These are phyloP conservation scores for Tulasnella sp. DNA, from an alignment of 768 basidiomycete species.

Conservation along the genomic window DNA sequence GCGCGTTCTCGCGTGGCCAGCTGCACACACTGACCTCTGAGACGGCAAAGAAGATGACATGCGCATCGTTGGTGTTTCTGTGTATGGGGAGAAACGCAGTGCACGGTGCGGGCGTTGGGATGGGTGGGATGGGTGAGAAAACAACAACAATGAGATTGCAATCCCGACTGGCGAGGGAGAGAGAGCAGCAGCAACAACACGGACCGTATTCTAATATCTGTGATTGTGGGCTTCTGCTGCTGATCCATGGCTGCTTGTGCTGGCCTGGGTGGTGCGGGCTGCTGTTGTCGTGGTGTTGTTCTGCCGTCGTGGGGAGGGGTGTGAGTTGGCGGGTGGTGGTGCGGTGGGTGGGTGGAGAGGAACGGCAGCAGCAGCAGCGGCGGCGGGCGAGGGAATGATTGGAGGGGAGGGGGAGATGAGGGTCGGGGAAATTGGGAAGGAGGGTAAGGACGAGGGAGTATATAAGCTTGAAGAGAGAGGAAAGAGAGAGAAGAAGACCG, in stretches of 20 bases:
- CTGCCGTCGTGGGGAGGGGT: neutral
- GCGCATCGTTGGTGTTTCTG: conserved; percentile 62
- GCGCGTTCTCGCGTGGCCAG: no score
- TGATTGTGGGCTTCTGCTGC: conserved; percentile 19
- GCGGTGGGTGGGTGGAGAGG: neutral
- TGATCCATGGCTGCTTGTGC: conserved; percentile 18
- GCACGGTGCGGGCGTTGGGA: neutral
- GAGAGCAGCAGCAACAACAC: neutral
- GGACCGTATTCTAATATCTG: conserved; percentile 21
- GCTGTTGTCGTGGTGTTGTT: neutral
- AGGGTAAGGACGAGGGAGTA: neutral
- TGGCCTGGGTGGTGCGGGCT: neutral
- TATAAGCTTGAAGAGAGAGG: neutral
- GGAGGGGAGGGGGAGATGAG: neutral
- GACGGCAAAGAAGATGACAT: conserved; percentile 75
- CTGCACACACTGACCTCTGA: conserved; percentile 41
- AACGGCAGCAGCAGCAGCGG: neutral
- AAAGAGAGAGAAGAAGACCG: neutral
- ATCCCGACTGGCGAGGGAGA: neutral
- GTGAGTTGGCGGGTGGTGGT: no score
- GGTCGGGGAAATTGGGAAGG: conserved; percentile 8
- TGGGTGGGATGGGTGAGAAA: neutral
- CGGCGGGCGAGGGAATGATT: neutral
- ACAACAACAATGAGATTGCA: conserved; percentile 8
- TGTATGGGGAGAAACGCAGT: neutral